phyloP scores from a whole-genome alignment of 2,329 filamentous ascomycete species.

The Neonectria hederae region DNA sequence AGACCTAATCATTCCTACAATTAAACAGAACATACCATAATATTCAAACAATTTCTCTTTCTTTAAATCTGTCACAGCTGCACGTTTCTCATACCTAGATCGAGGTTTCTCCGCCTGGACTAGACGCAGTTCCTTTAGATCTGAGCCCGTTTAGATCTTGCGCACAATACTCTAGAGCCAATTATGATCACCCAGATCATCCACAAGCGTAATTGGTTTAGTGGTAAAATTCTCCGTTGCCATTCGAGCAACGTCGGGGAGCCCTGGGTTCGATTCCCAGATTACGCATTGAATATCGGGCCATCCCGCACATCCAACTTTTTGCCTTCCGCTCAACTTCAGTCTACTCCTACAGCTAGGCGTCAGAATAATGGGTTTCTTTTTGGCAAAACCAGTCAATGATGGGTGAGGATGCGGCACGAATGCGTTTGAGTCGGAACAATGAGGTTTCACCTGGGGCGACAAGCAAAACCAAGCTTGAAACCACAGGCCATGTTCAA shows the following conservation, averaged over 20 bases:
- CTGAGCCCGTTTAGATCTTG: too few relatives aligned
- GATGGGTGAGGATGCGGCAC: background rate
- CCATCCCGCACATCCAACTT: background rate
- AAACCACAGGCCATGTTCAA: background rate
- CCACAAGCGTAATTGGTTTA: conserved; percentile 16
- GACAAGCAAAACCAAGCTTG: background rate
- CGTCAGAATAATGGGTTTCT: too few relatives aligned
- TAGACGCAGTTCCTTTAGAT: background rate
- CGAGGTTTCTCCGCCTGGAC: background rate
- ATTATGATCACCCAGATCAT: background rate
- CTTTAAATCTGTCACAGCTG: background rate
- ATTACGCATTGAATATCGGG: background rate
- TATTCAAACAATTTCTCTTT: background rate
- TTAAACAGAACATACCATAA: background rate
- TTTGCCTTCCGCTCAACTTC: background rate
- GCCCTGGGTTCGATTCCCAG: conserved; percentile 23
- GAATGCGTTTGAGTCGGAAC: background rate
- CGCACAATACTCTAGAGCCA: background rate
- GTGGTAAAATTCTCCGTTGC: conserved; percentile 24
- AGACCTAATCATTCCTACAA: background rate
- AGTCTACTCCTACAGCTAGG: too few relatives aligned
- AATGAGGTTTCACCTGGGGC: background rate
- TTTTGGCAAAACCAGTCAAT: too few relatives aligned
- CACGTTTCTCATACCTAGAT: background rate
- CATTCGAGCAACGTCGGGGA: conserved; percentile 19